Percentiles rank a stretch among this genome's conserved stretches.
Conservation (phyloP, 2,329 filamentous ascomycete genomes). For the Uncinocarpus reesii region DNA sequence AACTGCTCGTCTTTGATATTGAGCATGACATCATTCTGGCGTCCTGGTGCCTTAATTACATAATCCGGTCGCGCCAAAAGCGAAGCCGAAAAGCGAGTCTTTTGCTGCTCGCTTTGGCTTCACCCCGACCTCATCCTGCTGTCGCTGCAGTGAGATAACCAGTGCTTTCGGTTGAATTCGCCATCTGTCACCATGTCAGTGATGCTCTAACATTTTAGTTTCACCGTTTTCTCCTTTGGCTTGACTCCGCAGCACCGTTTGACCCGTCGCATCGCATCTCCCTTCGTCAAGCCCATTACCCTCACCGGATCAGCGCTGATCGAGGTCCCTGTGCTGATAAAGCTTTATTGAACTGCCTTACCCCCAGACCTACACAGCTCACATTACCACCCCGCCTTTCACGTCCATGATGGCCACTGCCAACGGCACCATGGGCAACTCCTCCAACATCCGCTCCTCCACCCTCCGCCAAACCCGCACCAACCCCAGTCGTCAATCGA, state of each 20-base stretch:
- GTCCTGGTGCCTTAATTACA: background rate
- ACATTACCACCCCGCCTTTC: background rate
- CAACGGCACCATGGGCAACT: conserved; percentile 21
- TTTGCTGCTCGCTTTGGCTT: background rate
- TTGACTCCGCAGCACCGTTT: no score
- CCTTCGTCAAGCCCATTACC: no score
- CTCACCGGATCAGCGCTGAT: no score
- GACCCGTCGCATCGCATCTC: no score
- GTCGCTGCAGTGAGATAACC: background rate
- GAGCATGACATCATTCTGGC: no score
- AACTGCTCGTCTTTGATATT: no score
- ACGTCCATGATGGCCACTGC: conserved; percentile 8
- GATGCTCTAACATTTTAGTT: no score
- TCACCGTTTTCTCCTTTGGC: no score
- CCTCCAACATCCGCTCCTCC: conserved; percentile 27
- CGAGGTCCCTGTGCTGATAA: no score
- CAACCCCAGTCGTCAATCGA: conserved; percentile 41
- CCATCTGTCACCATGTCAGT: no score
- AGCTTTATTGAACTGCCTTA: no score
- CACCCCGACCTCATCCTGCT: background rate
- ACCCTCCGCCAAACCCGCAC: conserved; percentile 38
- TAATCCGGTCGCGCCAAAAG: background rate
- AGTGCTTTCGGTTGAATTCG: background rate
- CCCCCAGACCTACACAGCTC: background rate
- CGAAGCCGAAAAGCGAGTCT: background rate